Evolutionary conservation across 331 rosid genomes (phyloP).

Genomic region (Telfairia occidentalis): DNA sequence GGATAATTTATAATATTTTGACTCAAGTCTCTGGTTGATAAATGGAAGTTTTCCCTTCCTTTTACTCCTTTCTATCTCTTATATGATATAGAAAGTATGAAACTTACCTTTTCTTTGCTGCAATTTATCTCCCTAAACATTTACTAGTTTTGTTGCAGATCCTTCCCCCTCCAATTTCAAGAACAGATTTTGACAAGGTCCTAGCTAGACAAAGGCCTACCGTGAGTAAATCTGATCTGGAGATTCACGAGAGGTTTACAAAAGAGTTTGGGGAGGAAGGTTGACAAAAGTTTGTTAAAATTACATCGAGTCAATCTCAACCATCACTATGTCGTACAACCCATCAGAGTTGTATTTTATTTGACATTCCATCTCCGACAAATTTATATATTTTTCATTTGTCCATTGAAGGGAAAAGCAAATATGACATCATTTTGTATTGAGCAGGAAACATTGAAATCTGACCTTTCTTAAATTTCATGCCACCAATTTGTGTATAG

Average conservation of each 20-base stretch:
- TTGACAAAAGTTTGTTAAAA: slow-evolving; percentile 29
- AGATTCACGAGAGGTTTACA: slow-evolving; percentile 86
- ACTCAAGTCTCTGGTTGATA: background rate
- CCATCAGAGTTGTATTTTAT: slow-evolving; percentile 28
- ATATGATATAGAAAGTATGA: background rate
- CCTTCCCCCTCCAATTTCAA: slow-evolving; percentile 82
- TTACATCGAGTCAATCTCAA: slow-evolving; percentile 24
- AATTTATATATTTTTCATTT: slow-evolving; percentile 27
- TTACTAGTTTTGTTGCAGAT: slow-evolving; percentile 43
- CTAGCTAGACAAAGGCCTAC: slow-evolving; percentile 90
- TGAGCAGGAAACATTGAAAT: background rate
- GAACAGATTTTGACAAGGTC: slow-evolving; percentile 81
- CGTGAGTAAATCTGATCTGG: slow-evolving; percentile 86
- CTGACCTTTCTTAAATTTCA: background rate
- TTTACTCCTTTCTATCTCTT: background rate
- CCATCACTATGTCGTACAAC: slow-evolving; percentile 23
- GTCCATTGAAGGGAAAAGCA: slow-evolving; percentile 35
- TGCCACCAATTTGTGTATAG: slow-evolving; percentile 6
- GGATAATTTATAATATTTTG: background rate
- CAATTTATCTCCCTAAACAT: slow-evolving; percentile 4
- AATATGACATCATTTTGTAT: slow-evolving; percentile 16
- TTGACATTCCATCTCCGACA: slow-evolving; percentile 30
- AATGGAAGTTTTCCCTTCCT: background rate
- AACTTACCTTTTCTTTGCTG: background rate
- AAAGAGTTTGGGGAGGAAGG: slow-evolving; percentile 99